These are phyloP conservation scores for Scleroderma bovista DNA, from an alignment of 768 basidiomycete species.

Conservation along the genomic window DNA sequence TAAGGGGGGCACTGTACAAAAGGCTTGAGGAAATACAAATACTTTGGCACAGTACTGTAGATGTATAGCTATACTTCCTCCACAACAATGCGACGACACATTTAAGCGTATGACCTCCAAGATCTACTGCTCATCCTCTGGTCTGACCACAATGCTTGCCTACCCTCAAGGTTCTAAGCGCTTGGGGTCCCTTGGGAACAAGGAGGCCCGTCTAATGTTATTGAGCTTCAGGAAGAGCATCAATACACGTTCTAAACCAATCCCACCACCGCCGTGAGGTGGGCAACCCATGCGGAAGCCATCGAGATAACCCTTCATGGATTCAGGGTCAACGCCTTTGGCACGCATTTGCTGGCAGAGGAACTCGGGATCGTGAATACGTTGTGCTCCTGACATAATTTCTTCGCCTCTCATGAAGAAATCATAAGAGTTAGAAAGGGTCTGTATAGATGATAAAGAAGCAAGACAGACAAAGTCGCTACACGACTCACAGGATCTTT, in stretches of 20 bases:
- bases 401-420: constrained; percentile 99
- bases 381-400: constrained; percentile 96
- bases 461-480: constrained; percentile 1
- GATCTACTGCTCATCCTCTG: not conserved
- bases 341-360: constrained; percentile 79
- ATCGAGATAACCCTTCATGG: constrained; percentile 90
- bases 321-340: constrained; percentile 85
- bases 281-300: constrained; percentile 93
- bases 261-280: constrained; percentile 96
- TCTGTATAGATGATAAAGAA: constrained; percentile 36
- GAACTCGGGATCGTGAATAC: constrained; percentile 85
- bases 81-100: not conserved
- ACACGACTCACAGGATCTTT: constrained; percentile 64
- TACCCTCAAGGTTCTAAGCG: constrained; percentile 75
- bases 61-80: constrained; percentile 9
- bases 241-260: constrained; percentile 90
- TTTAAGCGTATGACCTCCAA: not conserved
- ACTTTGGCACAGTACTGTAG: constrained; percentile 14
- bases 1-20: not conserved
- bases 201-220: constrained; percentile 87
- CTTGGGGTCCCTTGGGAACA: constrained; percentile 98
- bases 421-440: constrained; percentile 96
- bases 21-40: not conserved
- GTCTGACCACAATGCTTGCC: too few species aligned
- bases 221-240: constrained; percentile 98